phyloP scores from a whole-genome alignment of 768 basidiomycete genomes.

The Fistulinella prunicolor region DNA sequence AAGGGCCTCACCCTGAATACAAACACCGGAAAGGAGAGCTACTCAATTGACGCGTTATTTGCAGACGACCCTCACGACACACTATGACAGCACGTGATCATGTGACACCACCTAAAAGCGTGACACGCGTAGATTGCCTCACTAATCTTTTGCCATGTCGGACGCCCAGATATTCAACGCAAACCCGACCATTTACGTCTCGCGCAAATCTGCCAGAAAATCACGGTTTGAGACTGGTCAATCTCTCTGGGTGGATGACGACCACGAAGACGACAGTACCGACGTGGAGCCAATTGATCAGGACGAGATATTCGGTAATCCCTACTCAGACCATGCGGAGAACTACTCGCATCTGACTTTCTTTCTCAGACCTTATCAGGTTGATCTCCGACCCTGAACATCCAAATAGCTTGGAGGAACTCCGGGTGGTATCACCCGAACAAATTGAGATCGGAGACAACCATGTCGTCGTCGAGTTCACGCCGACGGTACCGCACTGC shows the following conservation, averaged over 20 bases:
- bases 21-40: slow-evolving; percentile 13
- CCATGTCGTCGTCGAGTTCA: slow-evolving; percentile 84
- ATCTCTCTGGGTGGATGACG: slow-evolving; percentile 58
- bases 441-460: slow-evolving; percentile 71
- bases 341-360: slow-evolving; percentile 1
- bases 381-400: slow-evolving; percentile 96
- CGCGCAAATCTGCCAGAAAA: slow-evolving; percentile 45
- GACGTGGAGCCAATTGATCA: slow-evolving; percentile 76
- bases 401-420: slow-evolving; percentile 88
- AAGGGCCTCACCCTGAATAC: background rate
- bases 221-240: slow-evolving; percentile 39
- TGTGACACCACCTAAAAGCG: slow-evolving; percentile 14
- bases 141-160: slow-evolving; percentile 21
- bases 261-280: slow-evolving; percentile 36
- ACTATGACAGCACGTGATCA: slow-evolving; percentile 15
- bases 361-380: slow-evolving; percentile 73
- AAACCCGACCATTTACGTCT: slow-evolving; percentile 78
- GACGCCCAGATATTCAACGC: slow-evolving; percentile 74
- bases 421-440: slow-evolving; percentile 89
- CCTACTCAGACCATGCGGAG: background rate
- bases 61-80: background rate
- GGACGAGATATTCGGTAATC: slow-evolving; percentile 87
- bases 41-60: slow-evolving; percentile 20
- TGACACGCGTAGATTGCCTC: slow-evolving; percentile 19
- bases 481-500: slow-evolving; percentile 96